Percentiles rank a stretch among this genome's conserved stretches.
These are phyloP conservation scores for Xylaria sp. DNA, from an alignment of 2,329 filamentous ascomycete species.

Conservation along the genomic window DNA sequence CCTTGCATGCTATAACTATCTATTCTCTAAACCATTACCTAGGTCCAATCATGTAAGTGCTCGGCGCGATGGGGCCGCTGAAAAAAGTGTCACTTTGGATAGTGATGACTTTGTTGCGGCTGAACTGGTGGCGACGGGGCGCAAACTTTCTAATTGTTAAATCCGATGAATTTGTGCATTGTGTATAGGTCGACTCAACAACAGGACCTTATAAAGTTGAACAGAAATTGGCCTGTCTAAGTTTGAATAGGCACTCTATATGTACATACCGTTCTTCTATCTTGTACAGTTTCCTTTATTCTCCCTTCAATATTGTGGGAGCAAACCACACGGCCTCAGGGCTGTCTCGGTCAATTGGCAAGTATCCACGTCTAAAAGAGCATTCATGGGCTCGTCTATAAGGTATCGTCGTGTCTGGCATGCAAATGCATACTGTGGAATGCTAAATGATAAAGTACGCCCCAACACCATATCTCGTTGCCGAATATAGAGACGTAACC, in stretches of 20 bases:
- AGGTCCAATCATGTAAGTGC: too few relatives aligned
- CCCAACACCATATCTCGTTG: conserved; percentile 10
- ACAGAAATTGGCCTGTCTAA: neutral
- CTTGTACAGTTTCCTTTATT: neutral
- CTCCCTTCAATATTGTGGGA: neutral
- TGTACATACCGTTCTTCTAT: neutral
- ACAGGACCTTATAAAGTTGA: neutral
- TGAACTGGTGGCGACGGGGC: too few relatives aligned
- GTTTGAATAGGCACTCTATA: neutral
- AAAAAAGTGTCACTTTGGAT: too few relatives aligned
- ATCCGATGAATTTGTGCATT: too few relatives aligned
- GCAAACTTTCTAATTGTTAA: too few relatives aligned
- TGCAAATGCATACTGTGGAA: neutral
- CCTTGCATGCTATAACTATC: neutral
- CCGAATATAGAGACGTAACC: neutral
- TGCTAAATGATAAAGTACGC: neutral
- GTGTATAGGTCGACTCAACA: too few relatives aligned
- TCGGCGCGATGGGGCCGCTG: too few relatives aligned
- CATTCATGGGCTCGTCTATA: neutral
- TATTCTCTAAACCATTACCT: too few relatives aligned
- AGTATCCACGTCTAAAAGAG: neutral
- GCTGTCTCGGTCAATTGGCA: neutral
- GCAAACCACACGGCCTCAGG: neutral
- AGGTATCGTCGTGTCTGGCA: neutral
- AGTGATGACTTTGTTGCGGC: too few relatives aligned